Conservation (phyloP, 257 asterid species). For the Phtheirospermum japonicum region DNA sequence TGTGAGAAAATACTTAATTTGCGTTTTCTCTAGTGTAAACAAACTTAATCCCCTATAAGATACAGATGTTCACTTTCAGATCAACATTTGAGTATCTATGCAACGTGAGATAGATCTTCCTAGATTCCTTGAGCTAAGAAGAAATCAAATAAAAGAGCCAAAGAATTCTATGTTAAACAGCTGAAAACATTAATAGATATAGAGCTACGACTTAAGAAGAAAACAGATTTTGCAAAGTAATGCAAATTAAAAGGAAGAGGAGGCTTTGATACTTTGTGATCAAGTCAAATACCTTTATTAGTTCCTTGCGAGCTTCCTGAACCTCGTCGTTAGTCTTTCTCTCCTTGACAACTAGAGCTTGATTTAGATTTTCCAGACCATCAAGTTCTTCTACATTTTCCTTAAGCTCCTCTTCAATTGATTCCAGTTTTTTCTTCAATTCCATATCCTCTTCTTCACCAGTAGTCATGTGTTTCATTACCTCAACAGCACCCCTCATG, state of each 20-base stretch:
- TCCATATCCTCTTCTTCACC: slow-evolving; percentile 61
- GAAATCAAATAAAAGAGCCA: slow-evolving; percentile 13
- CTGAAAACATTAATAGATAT: background rate
- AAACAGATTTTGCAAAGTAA: slow-evolving; percentile 3
- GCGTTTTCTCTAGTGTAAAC: slow-evolving; percentile 1
- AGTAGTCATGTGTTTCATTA: slow-evolving; percentile 51
- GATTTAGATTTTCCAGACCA: slow-evolving; percentile 38
- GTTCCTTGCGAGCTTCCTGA: slow-evolving; percentile 70
- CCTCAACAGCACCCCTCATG: slow-evolving; percentile 52
- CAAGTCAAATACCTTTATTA: slow-evolving; percentile 34
- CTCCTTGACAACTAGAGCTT: slow-evolving; percentile 56
- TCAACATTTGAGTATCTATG: slow-evolving; percentile 1
- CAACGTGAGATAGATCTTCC: slow-evolving; percentile 1
- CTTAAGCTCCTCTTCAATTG: slow-evolving; percentile 48
- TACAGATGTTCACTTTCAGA: slow-evolving; percentile 10
- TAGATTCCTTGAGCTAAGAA: slow-evolving; percentile 9
- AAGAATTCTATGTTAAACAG: background rate
- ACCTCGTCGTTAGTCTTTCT: slow-evolving; percentile 59
- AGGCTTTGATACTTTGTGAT: slow-evolving; percentile 7
- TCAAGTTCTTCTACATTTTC: slow-evolving; percentile 65
- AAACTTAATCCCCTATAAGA: no score
- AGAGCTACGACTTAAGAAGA: background rate
- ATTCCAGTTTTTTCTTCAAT: slow-evolving; percentile 41
- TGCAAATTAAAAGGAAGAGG: background rate
- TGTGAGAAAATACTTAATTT: background rate